Conservation (phyloP, 129 eudicot genomes). For the Heracleum sosnowskyi region DNA sequence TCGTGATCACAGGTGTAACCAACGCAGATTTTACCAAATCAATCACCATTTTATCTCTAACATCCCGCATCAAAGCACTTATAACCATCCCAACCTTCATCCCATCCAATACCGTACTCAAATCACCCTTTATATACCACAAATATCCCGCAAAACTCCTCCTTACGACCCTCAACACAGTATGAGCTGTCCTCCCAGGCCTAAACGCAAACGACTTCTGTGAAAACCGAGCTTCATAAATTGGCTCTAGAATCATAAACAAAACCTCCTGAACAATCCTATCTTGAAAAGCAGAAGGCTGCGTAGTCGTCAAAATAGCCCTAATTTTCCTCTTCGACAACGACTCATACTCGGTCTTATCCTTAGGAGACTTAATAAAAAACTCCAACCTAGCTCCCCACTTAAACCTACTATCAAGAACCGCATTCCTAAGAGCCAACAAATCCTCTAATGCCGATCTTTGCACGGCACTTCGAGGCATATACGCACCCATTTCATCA, state of each 20-base stretch:
- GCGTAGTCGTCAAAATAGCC: slow-evolving; percentile 62
- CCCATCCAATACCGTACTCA: slow-evolving; percentile 67
- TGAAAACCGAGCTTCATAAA: slow-evolving; percentile 83
- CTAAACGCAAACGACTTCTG: slow-evolving; percentile 80
- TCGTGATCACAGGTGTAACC: slow-evolving; percentile 41
- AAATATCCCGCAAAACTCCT: slow-evolving; percentile 96
- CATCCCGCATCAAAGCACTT: slow-evolving; percentile 63
- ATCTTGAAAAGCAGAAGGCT: slow-evolving; percentile 75
- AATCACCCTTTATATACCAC: slow-evolving; percentile 92
- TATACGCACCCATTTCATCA: slow-evolving; percentile 68
- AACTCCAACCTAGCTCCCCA: slow-evolving; percentile 76
- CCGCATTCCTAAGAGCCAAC: slow-evolving; percentile 70
- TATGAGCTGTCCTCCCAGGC: slow-evolving; percentile 89
- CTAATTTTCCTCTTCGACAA: slow-evolving; percentile 63
- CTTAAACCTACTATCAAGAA: slow-evolving; percentile 55
- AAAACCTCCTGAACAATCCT: slow-evolving; percentile 88
- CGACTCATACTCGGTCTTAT: slow-evolving; percentile 55
- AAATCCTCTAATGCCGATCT: slow-evolving; percentile 61
- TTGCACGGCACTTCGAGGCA: slow-evolving; percentile 62
- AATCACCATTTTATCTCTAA: slow-evolving; percentile 81
- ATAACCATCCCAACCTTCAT: slow-evolving; percentile 63
- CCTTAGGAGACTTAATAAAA: slow-evolving; percentile 62
- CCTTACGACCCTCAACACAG: slow-evolving; percentile 78
- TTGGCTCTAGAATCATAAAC: slow-evolving; percentile 86
- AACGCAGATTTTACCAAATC: slow-evolving; percentile 76